A percentile compares a stretch with the other conserved stretches of the same genome.
These are phyloP conservation scores for Xylaria polymorpha DNA, from an alignment of 2,329 filamentous ascomycete species.

Conservation along the genomic window DNA sequence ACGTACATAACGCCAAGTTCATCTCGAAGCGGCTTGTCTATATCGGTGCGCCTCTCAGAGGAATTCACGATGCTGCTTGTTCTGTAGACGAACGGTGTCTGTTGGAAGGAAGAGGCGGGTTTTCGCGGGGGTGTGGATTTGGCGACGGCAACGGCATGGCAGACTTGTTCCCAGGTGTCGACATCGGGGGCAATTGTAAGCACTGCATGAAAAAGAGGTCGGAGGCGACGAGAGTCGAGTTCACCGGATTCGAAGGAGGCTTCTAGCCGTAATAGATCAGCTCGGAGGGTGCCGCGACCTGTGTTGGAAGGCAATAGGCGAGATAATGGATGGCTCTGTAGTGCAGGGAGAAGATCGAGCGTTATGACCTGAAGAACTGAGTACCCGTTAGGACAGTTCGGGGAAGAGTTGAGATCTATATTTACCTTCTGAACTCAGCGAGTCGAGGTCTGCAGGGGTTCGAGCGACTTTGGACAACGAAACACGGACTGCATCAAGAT, in stretches of 20 bases:
- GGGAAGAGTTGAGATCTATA: slow-evolving; percentile 19
- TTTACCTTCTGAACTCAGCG: slow-evolving; percentile 24
- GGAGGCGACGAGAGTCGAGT: neutral
- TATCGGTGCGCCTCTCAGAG: too few species aligned
- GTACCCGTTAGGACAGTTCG: slow-evolving; percentile 11
- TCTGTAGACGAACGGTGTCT: too few species aligned
- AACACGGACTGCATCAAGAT: slow-evolving; percentile 10
- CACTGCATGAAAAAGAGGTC: neutral
- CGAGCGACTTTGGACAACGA: slow-evolving; percentile 6
- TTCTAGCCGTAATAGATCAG: neutral
- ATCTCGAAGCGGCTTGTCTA: too few species aligned
- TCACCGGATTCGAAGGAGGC: neutral
- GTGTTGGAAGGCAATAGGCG: neutral
- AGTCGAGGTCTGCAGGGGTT: slow-evolving; percentile 5
- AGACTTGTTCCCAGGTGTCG: neutral
- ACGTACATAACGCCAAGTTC: too few species aligned
- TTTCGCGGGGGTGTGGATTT: neutral
- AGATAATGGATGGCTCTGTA: neutral
- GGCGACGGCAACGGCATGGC: neutral
- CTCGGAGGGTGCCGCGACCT: neutral
- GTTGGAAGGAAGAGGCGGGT: neutral
- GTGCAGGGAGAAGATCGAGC: neutral
- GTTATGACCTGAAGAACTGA: neutral
- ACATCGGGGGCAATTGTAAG: neutral
- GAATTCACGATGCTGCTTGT: too few species aligned